These are phyloP conservation scores for Aspergillus sp. DNA, from an alignment of 2,329 filamentous ascomycete genomes.

Conservation along the genomic window DNA sequence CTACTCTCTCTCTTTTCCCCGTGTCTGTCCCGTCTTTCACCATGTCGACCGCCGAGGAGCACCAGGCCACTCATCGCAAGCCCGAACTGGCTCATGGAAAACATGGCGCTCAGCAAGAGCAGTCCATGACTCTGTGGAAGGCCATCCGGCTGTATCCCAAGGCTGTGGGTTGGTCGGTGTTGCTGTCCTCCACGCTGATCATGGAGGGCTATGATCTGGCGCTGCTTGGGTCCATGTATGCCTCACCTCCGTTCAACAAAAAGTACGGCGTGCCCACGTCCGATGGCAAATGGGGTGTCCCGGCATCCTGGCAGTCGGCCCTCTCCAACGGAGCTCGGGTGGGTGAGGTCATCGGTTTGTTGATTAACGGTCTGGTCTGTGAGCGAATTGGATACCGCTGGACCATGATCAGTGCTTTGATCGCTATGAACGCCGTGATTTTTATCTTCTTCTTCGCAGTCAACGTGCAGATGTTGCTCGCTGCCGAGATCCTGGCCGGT, in stretches of 20 bases:
- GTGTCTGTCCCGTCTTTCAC: not conserved
- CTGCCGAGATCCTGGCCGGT: conserved; percentile 47
- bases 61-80: conserved; percentile 4
- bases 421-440: conserved; percentile 41
- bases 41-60: conserved; percentile 1
- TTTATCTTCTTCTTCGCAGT: conserved; percentile 48
- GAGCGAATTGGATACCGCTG: conserved; percentile 28
- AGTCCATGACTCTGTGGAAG: conserved; percentile 33
- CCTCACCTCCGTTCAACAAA: conserved; percentile 27
- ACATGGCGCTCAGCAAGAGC: conserved; percentile 32
- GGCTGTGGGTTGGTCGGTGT: conserved; percentile 36
- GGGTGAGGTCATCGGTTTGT: conserved; percentile 25
- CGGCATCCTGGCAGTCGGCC: conserved; percentile 32
- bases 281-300: conserved; percentile 22
- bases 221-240: conserved; percentile 34
- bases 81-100: conserved; percentile 17
- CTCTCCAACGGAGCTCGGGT: conserved; percentile 21
- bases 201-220: conserved; percentile 43
- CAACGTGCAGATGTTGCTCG: conserved; percentile 41
- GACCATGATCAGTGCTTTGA: conserved; percentile 34
- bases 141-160: conserved; percentile 30
- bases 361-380: conserved; percentile 27
- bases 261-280: conserved; percentile 25
- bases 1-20: not conserved
- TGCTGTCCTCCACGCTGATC: conserved; percentile 35